Evolutionary conservation across 2,329 filamentous ascomycete genomes (phyloP).

Genomic region (Raffaelea arxii): DNA sequence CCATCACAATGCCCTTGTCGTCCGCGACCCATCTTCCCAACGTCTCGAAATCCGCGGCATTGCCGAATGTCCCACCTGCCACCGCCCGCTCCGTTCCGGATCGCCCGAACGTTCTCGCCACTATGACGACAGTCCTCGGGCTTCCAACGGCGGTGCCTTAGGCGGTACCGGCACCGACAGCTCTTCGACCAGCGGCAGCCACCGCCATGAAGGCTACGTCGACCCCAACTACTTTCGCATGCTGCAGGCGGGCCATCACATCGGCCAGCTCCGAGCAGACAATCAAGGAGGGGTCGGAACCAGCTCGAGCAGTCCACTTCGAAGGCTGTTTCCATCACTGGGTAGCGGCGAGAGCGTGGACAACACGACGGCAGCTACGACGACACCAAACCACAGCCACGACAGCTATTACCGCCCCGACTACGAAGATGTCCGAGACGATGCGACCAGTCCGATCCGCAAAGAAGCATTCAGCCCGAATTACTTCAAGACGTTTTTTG

Average conservation of each 20-base stretch:
- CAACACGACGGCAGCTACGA: slow-evolving; percentile 12
- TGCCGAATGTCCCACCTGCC: slow-evolving; percentile 83
- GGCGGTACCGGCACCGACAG: neutral
- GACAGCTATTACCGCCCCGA: neutral
- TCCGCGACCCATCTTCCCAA: slow-evolving; percentile 76
- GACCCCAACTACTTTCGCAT: slow-evolving; percentile 93
- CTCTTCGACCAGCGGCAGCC: too few species aligned
- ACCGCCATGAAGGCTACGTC: slow-evolving; percentile 56
- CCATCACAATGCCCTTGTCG: slow-evolving; percentile 84
- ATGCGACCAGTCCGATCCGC: slow-evolving; percentile 57
- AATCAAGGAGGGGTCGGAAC: neutral
- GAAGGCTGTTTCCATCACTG: slow-evolving; percentile 40
- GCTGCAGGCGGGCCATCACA: slow-evolving; percentile 51
- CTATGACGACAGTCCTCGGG: slow-evolving; percentile 8
- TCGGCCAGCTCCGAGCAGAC: slow-evolving; percentile 19
- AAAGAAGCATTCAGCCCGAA: slow-evolving; percentile 80
- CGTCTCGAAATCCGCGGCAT: slow-evolving; percentile 74
- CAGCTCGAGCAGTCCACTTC: slow-evolving; percentile 39
- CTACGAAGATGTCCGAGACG: too few species aligned
- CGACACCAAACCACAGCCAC: neutral
- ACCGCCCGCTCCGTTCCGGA: slow-evolving; percentile 51
- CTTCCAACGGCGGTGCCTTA: neutral
- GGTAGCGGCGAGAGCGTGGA: slow-evolving; percentile 1
- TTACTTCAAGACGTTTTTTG: slow-evolving; percentile 90
- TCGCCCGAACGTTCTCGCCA: slow-evolving; percentile 22